These are phyloP conservation scores for Coemansia sp. DNA, from an alignment of 192 early-diverging fungal species.

Conservation along the genomic window DNA sequence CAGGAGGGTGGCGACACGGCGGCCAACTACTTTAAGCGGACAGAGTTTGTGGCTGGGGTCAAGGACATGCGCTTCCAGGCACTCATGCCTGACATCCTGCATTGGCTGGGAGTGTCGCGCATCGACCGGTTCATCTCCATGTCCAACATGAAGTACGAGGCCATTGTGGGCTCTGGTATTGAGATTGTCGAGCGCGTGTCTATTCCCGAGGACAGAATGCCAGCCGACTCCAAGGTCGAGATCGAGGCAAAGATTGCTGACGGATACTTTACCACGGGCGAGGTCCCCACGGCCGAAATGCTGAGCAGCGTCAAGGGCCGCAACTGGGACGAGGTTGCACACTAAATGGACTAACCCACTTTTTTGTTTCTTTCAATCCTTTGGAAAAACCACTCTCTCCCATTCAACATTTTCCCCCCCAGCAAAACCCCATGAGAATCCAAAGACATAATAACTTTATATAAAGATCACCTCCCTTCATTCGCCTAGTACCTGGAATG, in stretches of 20 bases:
- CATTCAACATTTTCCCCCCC: no score
- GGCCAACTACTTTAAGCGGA: slow-evolving; percentile 81
- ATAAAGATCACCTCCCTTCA: not conserved
- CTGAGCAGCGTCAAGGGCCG: slow-evolving; percentile 72
- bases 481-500: not conserved
- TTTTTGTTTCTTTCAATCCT: not conserved
- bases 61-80: slow-evolving; percentile 98
- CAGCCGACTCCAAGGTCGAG: slow-evolving; percentile 86
- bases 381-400: no score
- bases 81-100: slow-evolving; percentile 92
- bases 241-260: slow-evolving; percentile 96
- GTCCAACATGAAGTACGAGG: slow-evolving; percentile 91
- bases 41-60: slow-evolving; percentile 81
- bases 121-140: slow-evolving; percentile 89
- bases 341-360: slow-evolving; percentile 1
- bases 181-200: slow-evolving; percentile 80
- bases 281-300: slow-evolving; percentile 52
- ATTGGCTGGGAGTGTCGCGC: slow-evolving; percentile 90
- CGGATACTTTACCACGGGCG: slow-evolving; percentile 83
- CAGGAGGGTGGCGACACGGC: slow-evolving; percentile 85
- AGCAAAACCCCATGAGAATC: no score
- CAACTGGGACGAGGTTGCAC: slow-evolving; percentile 66
- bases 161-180: slow-evolving; percentile 82
- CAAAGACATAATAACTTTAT: not conserved
- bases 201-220: slow-evolving; percentile 85